Base-by-base conservation (phyloP, 345 rosid species). In the Heritiera fomes region DNA sequence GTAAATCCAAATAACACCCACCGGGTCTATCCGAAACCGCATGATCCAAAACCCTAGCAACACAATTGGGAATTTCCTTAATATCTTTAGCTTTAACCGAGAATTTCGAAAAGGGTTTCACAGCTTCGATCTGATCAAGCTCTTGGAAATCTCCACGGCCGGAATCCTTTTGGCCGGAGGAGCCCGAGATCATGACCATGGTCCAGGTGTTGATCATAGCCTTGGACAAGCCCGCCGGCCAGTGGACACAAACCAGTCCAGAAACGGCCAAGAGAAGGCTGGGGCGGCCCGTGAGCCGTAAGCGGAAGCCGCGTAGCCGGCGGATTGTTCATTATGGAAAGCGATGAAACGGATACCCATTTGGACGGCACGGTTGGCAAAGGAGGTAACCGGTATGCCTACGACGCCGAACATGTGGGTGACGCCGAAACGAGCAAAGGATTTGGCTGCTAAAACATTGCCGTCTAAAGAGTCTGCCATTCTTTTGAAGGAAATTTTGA, bases 281-380 rank as follows among this genome's bases (percentile, higher is more conserved):
- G 14, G 97, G 95, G n/a, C 81, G 83, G 58, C 96, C 97, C 0
- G 97, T 92, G 76, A 96, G 9, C 99, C 98, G 80, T 91, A 96
- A 13, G 97, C 97, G 6, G 98, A 93, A 80, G 99, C 98, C 58
- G 98, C 98, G 80, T 96, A 96, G 1, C 99, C 99, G 0, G 99
- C 99, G 45, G 99, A 92, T 82, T 94, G 98, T 84, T 96, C 99
- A 86, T 96, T 96, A 87, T 94, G 98, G 85, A 94, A 94, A 75
- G 99, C 99, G 75, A 94, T 41, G 89, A 96, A 94, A 62, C 98
- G 97, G 82, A 96, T 82, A 15, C 99, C 99, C 0, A 88, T 75
- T 7, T 93, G 79, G 67, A 94, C 90, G 38, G 97, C 92, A 49
- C 94, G 95, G 83, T 74, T 96, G 4, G 99, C 97, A 8, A 96